These are phyloP conservation scores for Botrytis hyacinthi DNA, from an alignment of 2,329 filamentous ascomycete genomes.

Conservation along the genomic window DNA sequence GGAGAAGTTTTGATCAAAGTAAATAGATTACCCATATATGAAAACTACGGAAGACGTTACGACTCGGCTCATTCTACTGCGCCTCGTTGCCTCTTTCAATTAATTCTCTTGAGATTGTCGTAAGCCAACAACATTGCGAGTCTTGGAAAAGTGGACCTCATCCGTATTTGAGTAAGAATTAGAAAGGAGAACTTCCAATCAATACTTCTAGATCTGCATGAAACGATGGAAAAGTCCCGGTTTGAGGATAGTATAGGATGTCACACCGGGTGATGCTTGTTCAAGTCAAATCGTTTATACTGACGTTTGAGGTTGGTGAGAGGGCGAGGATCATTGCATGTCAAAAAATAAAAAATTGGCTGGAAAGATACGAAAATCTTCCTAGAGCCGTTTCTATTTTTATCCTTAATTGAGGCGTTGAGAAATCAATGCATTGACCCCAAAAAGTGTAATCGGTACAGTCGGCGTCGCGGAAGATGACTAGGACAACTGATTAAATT, in stretches of 20 bases:
- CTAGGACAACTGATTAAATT: not conserved
- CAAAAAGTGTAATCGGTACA: not conserved
- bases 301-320: conserved; percentile 19
- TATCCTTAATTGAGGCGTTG: not conserved
- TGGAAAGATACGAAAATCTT: conserved; percentile 7
- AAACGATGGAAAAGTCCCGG: conserved; percentile 3
- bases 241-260: not conserved
- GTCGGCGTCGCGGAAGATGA: not conserved
- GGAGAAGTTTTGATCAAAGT: conserved; percentile 6
- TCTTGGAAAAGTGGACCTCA: conserved; percentile 22
- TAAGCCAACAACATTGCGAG: conserved; percentile 21
- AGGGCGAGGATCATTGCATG: conserved; percentile 3
- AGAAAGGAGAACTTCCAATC: conserved; percentile 14
- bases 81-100: conserved; percentile 16
- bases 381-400: conserved; percentile 9
- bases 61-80: conserved; percentile 14
- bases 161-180: conserved; percentile 16
- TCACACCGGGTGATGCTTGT: conserved; percentile 15
- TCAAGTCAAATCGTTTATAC: not conserved
- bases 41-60: conserved; percentile 7
- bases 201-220: conserved; percentile 10
- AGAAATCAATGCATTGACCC: conserved; percentile 4
- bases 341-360: not conserved
- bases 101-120: conserved; percentile 8
- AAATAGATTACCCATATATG: conserved; percentile 5